Conservation (phyloP, 129 eudicot genomes). For the Centella asiatica region DNA sequence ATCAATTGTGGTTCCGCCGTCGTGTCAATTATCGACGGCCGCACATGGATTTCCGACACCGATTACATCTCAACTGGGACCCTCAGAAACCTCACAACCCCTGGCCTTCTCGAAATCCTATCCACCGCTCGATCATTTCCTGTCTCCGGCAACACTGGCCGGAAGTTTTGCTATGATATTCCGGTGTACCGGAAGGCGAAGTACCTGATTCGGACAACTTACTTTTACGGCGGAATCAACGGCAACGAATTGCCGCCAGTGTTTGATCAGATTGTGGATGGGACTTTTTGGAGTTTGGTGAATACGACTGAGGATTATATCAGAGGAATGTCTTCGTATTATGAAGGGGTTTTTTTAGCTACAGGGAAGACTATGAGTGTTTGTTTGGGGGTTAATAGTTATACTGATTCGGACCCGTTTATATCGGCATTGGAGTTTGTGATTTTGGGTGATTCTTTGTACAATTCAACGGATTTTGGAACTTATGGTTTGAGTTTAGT, state of each 20-base stretch:
- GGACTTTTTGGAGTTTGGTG: constrained; percentile 73
- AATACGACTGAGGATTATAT: constrained; percentile 77
- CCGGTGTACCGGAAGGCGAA: constrained; percentile 45
- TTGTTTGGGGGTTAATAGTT: constrained; percentile 65
- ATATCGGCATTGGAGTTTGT: constrained; percentile 64
- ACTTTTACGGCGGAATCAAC: constrained; percentile 75
- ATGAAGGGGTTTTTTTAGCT: constrained; percentile 73
- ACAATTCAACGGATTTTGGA: constrained; percentile 73
- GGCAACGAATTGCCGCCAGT: constrained; percentile 55
- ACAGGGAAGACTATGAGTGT: constrained; percentile 61
- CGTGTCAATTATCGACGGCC: constrained; percentile 22
- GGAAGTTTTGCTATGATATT: constrained; percentile 72
- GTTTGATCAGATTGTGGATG: constrained; percentile 87
- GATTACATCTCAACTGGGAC: constrained; percentile 45
- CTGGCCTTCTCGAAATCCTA: constrained; percentile 22
- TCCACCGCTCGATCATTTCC: constrained; percentile 77
- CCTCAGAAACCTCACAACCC: constrained; percentile 17
- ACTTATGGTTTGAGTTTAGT: constrained; percentile 50
- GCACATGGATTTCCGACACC: constrained; percentile 53
- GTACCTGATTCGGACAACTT: constrained; percentile 65
- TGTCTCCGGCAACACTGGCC: constrained; percentile 21
- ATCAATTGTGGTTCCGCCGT: constrained; percentile 67
- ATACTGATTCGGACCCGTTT: constrained; percentile 76
- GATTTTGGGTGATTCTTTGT: constrained; percentile 53
- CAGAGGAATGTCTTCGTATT: constrained; percentile 39